Conservation (phyloP, 495 filamentous ascomycete species). For the Penicillium bovifimosum region DNA sequence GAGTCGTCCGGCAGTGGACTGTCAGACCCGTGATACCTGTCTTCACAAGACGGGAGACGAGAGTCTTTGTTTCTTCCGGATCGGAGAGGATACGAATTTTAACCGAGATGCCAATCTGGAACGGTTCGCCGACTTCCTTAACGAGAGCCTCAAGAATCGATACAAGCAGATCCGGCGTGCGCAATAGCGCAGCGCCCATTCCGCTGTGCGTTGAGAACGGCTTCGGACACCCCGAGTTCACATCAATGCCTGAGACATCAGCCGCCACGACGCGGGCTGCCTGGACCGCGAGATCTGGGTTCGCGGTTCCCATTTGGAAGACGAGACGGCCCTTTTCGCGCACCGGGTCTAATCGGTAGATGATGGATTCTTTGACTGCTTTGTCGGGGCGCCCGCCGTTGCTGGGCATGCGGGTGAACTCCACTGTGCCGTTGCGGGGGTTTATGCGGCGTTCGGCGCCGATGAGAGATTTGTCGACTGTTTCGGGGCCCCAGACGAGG, state of each 20-base stretch:
- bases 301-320: constrained; percentile 86
- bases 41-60: constrained; percentile 67
- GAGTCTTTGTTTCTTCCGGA: constrained; percentile 58
- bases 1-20: constrained; percentile 90
- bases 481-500: constrained; percentile 96
- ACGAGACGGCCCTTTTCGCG: constrained; percentile 68
- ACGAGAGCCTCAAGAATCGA: constrained; percentile 79
- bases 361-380: constrained; percentile 58
- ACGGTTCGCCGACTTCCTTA: constrained; percentile 63
- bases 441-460: constrained; percentile 75
- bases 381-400: constrained; percentile 50
- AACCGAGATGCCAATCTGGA: constrained; percentile 85
- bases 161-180: constrained; percentile 73
- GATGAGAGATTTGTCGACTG: constrained; percentile 83
- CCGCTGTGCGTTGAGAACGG: constrained; percentile 86
- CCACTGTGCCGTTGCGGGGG: constrained; percentile 65
- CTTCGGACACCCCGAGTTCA: constrained; percentile 96
- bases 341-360: constrained; percentile 76
- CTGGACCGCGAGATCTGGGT: constrained; percentile 72
- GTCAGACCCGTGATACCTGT: constrained; percentile 92
- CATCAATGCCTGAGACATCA: constrained; percentile 89
- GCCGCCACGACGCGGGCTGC: constrained; percentile 76
- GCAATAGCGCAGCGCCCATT: constrained; percentile 89
- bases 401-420: constrained; percentile 72
- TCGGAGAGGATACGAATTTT: constrained; percentile 89